These are phyloP conservation scores for Phoma herbarum DNA, from an alignment of 2,329 filamentous ascomycete genomes.

Conservation along the genomic window DNA sequence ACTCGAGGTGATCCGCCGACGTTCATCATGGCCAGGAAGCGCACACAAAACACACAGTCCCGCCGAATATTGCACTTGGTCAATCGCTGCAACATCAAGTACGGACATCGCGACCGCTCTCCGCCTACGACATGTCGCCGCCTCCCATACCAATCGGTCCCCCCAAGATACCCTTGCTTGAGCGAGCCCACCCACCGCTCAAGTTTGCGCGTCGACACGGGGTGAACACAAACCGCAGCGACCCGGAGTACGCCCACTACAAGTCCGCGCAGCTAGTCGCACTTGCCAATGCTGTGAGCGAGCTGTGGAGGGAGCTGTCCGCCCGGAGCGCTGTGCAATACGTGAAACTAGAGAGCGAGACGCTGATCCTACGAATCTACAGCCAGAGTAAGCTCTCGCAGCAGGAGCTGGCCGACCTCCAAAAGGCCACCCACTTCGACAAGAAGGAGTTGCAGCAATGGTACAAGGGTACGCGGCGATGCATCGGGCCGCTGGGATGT, in stretches of 20 bases:
- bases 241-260: constrained; percentile 41
- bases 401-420: constrained; percentile 92
- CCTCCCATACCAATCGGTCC: constrained; percentile 28
- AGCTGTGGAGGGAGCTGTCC: constrained; percentile 37
- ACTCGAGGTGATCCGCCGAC: constrained; percentile 6
- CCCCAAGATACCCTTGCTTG: constrained; percentile 36
- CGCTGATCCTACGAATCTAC: constrained; percentile 48
- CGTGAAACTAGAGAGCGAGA: constrained; percentile 37
- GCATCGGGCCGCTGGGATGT: neutral
- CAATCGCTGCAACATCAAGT: neutral
- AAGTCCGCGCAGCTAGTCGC: constrained; percentile 33
- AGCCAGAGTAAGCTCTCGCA: constrained; percentile 99
- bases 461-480: constrained; percentile 84
- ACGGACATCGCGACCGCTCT: constrained; percentile 3
- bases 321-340: constrained; percentile 31
- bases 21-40: constrained; percentile 19
- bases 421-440: constrained; percentile 97
- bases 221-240: constrained; percentile 28
- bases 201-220: constrained; percentile 45
- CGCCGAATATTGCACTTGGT: neutral
- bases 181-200: constrained; percentile 35
- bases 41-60: neutral
- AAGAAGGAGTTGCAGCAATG: constrained; percentile 99
- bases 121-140: constrained; percentile 12
- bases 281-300: constrained; percentile 37